Base-by-base conservation (phyloP, 352 stramenopile genomes). In the Phytopythium kandeliae region DNA sequence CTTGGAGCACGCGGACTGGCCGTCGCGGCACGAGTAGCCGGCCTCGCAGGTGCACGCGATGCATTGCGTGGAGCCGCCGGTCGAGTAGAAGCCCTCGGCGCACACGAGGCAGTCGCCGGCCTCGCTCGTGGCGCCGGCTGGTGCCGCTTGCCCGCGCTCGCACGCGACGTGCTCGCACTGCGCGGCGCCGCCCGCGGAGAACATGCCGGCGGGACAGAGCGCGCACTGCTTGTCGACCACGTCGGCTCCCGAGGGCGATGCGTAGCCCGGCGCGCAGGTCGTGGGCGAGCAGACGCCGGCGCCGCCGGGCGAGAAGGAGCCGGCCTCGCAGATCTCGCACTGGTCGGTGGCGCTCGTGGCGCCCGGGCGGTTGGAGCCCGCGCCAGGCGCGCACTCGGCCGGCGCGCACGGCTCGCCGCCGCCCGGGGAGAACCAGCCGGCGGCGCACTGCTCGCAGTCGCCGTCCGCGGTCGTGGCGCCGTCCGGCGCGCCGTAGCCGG, bases 61-160 rank as follows among this genome's bases (percentile, higher is more conserved):
- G 31, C 71, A 82, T 50, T 74, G 67, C 24, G 58, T 78, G 16
- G 67, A 65, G 11, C 67, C 71, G 13, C 71, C 71, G 0, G 71
- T 74, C 19, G 71, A 78, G 58, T 78, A 78, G 43, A 65, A 76
- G 1, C 70, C 71, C 30, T 76, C 71, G 19, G 61, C 57, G 25
- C 71, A 81, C 19, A 64, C 34, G 22, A 69, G 52, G 40, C 71
- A 81, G 43, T 78, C 59, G 5, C 55, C 56, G 13, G 36, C 47
- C 1, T 34, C 40, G 2, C 58, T 66, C 17, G 54, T 60, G 6
- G 67, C 61, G 0, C 71, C 71, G 0, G 65, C 35, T 10, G 67
- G 67, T 1, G 71, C 60, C 3, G 71, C 65, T 7, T 45, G 63
- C 46, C 71, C 71, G 9, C 65, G 58, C 16, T 57, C 57, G 47